A percentile compares a stretch with the other conserved stretches of the same genome.
phyloP scores from a whole-genome alignment of 305 asterid genomes.

The Fraxinus velutina region DNA sequence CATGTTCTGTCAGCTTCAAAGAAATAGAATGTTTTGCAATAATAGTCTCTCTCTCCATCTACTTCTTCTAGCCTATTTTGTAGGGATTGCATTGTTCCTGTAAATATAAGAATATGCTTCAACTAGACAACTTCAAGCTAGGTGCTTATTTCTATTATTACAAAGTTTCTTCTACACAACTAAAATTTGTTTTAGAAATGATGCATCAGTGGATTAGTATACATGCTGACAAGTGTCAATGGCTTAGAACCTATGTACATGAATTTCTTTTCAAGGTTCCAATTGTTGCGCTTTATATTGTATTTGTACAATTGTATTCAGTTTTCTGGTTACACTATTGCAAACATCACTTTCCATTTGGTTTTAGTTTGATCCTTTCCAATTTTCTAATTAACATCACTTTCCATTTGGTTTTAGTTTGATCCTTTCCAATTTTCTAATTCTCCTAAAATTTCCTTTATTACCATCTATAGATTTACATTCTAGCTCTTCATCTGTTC shows the following conservation, averaged over 20 bases:
- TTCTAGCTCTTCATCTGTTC: slow-evolving; percentile 9
- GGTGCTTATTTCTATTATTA: background rate
- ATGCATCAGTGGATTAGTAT: background rate
- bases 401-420: background rate
- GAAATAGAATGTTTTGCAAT: background rate
- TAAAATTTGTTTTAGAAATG: background rate
- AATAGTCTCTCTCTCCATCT: background rate
- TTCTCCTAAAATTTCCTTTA: background rate
- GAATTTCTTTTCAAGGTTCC: background rate
- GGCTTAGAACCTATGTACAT: background rate
- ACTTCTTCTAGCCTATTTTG: background rate
- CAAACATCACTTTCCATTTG: background rate
- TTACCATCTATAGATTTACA: slow-evolving; percentile 3
- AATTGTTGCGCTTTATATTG: background rate
- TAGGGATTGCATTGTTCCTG: background rate
- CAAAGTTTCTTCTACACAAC: background rate
- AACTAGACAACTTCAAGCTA: background rate
- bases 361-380: background rate
- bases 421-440: background rate
- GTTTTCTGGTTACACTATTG: background rate
- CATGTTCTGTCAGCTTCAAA: background rate
- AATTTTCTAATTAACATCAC: background rate
- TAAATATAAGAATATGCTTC: background rate
- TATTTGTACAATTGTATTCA: background rate
- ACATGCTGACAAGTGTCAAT: background rate